Conservation (phyloP, 2,329 filamentous ascomycete genomes). For the Pestalotiopsis sp. region DNA sequence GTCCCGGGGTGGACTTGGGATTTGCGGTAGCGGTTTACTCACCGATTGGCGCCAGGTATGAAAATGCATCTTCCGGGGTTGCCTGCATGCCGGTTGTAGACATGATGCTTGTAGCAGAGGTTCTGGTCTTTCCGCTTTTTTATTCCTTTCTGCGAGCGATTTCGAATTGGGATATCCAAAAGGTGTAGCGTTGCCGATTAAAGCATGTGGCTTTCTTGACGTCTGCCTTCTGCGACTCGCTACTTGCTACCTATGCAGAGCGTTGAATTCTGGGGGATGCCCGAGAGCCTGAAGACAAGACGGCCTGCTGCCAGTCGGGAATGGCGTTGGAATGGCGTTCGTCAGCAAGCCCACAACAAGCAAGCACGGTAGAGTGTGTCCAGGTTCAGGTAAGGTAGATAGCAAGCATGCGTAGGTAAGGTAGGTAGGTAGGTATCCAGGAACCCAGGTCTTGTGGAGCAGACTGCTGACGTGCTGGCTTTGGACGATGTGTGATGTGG, state of each 20-base stretch:
- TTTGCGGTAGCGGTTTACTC: conserved; percentile 38
- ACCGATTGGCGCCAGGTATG: conserved; percentile 60
- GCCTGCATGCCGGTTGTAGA: conserved; percentile 43
- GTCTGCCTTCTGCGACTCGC: background rate
- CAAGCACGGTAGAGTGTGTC: too few relatives aligned
- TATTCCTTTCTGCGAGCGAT: background rate
- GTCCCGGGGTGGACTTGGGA: conserved; percentile 17
- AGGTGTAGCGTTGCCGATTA: background rate
- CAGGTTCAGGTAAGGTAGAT: too few relatives aligned
- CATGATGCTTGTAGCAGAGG: conserved; percentile 35
- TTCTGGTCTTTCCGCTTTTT: background rate
- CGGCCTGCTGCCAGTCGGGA: background rate
- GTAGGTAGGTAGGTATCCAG: background rate
- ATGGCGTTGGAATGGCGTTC: background rate
- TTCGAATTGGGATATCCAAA: background rate
- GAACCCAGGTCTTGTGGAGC: background rate
- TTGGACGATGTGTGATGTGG: background rate
- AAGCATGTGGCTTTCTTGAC: background rate
- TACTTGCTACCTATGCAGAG: background rate
- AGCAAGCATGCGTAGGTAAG: background rate
- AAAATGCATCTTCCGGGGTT: conserved; percentile 48
- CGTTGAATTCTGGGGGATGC: background rate
- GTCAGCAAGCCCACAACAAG: background rate
- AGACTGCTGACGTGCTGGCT: background rate
- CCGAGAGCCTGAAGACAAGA: background rate